Base-by-base conservation (phyloP, 75 land plant species). In the Sequoia sempervirens region DNA sequence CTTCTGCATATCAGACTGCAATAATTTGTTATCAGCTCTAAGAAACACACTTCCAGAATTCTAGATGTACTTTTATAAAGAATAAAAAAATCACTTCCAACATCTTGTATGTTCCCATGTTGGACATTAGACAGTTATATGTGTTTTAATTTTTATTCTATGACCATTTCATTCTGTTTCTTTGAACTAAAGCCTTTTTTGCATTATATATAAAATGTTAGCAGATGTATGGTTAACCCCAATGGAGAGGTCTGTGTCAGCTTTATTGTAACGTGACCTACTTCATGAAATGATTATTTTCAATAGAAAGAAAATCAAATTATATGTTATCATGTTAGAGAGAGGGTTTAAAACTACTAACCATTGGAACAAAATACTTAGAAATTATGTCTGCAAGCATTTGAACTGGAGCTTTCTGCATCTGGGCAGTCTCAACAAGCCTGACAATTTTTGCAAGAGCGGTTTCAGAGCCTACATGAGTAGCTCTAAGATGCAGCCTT, bases 321-420 rank as follows among this genome's bases (percentile, higher is more conserved):
- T 10, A 70, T 32, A 70, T 13, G 32, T 32, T 70, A 70, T 11
- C 12, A 28, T 32, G 32, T 43, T 36, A 40, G 43, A 40, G 41
- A 36, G 14, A 26, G 85, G 61, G 86, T 84, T 50, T 46, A 54
- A 32, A 30, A 72, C 18, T 12, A 80, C 88, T 81, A 72, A 87
- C 89, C 70, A 86, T n/a, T 23, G 89, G 89, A 38, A 87, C 89
- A 86, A 87, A 87, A 50, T 85, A 85, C 81, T 82, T 87, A 20
- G 89, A 87, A 37, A 87, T 82, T 54, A 23, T 70, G 32, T 87
- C 89, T 9, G 89, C 89, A 75, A 87, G 76, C 81, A 86, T 87
- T 56, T 87, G 89, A 73, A 87, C 89, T 28, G 89, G 89, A 28
- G 87, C 87, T 45, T 82, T 87, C 32, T 83, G 83, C 89, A 87